Base-by-base conservation (phyloP, 768 basidiomycete species). In the Boletus edulis region DNA sequence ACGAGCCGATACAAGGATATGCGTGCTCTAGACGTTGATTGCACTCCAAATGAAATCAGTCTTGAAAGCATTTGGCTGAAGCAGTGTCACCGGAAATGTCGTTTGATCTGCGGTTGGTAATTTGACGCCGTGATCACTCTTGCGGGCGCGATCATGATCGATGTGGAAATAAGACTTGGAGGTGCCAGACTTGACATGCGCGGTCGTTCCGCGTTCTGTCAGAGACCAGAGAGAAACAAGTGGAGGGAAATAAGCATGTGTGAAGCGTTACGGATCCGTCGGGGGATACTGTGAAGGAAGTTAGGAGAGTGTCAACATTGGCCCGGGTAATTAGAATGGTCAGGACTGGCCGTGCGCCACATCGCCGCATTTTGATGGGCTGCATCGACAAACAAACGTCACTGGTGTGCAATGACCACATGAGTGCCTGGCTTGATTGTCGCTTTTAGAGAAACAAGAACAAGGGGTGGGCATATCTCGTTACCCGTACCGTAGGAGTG, bases 111-210 rank as follows among this genome's bases (percentile, higher is more conserved):
- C 56, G 55, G 42, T 49, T 53, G 40, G 35, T 12, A 24, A 29
- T 44, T 46, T 55, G 60, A 31, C 43, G 53, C 46, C 31, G 46
- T 17, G 51, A 54, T 49, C 58, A 8, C 12, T 49, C 38, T 13
- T 32, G 35, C 46, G 13, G 5, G 43, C n/a, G 34, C 55, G 65
- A 66, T 66, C 65, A 40, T 47, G 65, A 67, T 66, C 66, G 66
- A 37, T 35, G 39, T 49, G 51, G 35, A 55, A 43, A 54, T 42
- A 55, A 15, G 24, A 35, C 29, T 15, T 44, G 43, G n/a, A 43
- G 37, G 60, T 41, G 35, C 12, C 50, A 55, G 20, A 22, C 40
- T 22, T 47, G 52, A 46, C 13, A 27, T 29, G 51, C 52, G 49
- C 38, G 46, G 42, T 35, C 50, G 48, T 38, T 27, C 38, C 47